A percentile compares a stretch with the other conserved stretches of the same genome.
These are phyloP conservation scores for Rosa multiflora DNA, from an alignment of 306 rosid genomes.

Conservation along the genomic window DNA sequence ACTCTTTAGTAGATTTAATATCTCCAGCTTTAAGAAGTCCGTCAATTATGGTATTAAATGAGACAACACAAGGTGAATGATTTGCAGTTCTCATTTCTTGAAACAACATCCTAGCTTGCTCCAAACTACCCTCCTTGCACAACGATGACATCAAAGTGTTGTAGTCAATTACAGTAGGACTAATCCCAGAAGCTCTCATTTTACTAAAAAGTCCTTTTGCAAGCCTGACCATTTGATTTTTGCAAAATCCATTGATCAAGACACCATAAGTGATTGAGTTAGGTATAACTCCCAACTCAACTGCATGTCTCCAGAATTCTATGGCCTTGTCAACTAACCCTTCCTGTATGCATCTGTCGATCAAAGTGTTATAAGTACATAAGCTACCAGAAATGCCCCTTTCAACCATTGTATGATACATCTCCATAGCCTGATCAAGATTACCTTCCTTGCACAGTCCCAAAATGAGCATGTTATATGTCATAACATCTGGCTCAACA, in stretches of 20 bases:
- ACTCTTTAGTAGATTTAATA: slow-evolving; percentile 43
- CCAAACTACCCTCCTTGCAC: slow-evolving; percentile 69
- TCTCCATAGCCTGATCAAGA: slow-evolving; percentile 43
- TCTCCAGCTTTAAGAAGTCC: slow-evolving; percentile 70
- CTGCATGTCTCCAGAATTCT: slow-evolving; percentile 50
- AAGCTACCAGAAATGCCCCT: slow-evolving; percentile 48
- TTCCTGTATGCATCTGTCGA: slow-evolving; percentile 52
- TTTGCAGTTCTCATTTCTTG: slow-evolving; percentile 55
- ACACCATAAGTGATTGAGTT: slow-evolving; percentile 51
- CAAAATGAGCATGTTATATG: slow-evolving; percentile 51
- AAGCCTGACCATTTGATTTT: slow-evolving; percentile 56
- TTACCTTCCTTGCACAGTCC: slow-evolving; percentile 64
- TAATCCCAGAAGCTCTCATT: slow-evolving; percentile 52
- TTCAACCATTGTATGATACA: slow-evolving; percentile 54
- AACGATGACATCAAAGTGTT: slow-evolving; percentile 57
- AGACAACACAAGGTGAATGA: slow-evolving; percentile 45
- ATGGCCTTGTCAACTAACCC: slow-evolving; percentile 49
- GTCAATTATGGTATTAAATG: slow-evolving; percentile 66
- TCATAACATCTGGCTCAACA: slow-evolving; percentile 51
- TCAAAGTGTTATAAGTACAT: slow-evolving; percentile 55
- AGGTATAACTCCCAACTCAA: slow-evolving; percentile 51
- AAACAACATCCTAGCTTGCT: slow-evolving; percentile 69
- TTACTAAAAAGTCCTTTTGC: slow-evolving; percentile 74
- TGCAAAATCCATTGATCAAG: slow-evolving; percentile 78
- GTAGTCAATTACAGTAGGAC: slow-evolving; percentile 52